Evolutionary conservation across 2,329 filamentous ascomycete species (phyloP), one percentile per base, ranked within the genome.

Genomic region (Monilinia fructicola): DNA sequence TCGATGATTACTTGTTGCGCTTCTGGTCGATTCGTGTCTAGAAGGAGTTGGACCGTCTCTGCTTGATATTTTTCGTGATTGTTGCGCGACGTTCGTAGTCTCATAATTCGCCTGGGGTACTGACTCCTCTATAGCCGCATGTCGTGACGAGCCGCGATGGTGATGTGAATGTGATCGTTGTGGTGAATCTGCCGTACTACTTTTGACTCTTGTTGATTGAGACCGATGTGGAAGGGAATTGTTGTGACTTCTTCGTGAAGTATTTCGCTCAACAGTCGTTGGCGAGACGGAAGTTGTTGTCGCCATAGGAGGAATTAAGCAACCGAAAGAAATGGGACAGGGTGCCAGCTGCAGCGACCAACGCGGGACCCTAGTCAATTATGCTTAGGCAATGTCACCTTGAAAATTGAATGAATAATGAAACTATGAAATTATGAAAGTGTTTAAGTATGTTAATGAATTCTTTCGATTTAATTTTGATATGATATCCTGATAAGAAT

Each of bases 91-190:
- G 81, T 88, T 88, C 73, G 84, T 82, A 73, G 88, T 84, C 79
- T 94, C 91, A 81, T 88, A 88, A 79, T 95, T 91, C 77, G 89
- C 83, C 74, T 89, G 87, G 65, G 81, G 79, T 63, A 80, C 73
- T 54, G 79, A 72, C 66, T 84, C 79, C 69, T 81, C 79, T 58
- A 78, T 74, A n/a, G 70, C 68, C 53, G 69, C 68, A 68, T 80
- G 78, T 69, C 79, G 80, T 66, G 78, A 76, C 53, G 79, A 79
- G 35, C 80, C 80, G 54, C 70, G 70, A 40, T 73, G 72, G 53
- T 75, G 72, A 26, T 67, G 67, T 12, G 74, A 75, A 40, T 69
- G 68, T 38, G 69, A 67, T 40, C 71, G 73, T 54, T 71, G 70
- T 31, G 74, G 75, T 69, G 40, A 67, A 44, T 62, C 67, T 69